A percentile compares a stretch with the other conserved stretches of the same genome.
Conservation (phyloP, 23 red algal genomes). For the Agarophyton chilense region DNA sequence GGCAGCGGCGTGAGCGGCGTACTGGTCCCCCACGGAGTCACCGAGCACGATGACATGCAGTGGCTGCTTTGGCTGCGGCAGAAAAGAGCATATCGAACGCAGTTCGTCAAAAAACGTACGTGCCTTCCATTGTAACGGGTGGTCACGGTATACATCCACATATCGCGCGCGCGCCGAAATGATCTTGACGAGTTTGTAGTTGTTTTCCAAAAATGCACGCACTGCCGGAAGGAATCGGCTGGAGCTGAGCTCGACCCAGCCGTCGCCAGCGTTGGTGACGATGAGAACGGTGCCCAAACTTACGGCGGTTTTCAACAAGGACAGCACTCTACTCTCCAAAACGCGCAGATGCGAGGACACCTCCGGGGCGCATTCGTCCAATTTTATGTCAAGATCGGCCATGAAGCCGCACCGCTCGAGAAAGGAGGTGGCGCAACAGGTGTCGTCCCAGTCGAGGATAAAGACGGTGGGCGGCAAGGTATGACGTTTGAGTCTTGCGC, state of each 20-base stretch:
- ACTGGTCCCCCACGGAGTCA: slow-evolving; percentile 63
- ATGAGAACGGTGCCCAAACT: slow-evolving; percentile 78
- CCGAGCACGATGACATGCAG: slow-evolving; percentile 66
- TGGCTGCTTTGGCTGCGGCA: neutral
- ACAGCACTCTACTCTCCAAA: slow-evolving; percentile 76
- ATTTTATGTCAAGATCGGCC: slow-evolving; percentile 49
- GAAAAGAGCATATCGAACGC: neutral
- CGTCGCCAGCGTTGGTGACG: slow-evolving; percentile 95
- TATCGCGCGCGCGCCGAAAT: slow-evolving; percentile 91
- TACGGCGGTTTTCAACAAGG: slow-evolving; percentile 69
- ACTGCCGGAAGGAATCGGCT: slow-evolving; percentile 90
- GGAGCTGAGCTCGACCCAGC: slow-evolving; percentile 95
- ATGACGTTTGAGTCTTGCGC: neutral
- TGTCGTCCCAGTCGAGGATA: slow-evolving; percentile 81
- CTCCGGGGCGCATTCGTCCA: slow-evolving; percentile 47
- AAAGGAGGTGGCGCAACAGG: slow-evolving; percentile 49
- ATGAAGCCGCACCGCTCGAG: slow-evolving; percentile 61
- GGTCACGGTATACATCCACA: slow-evolving; percentile 64
- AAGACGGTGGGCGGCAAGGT: slow-evolving; percentile 41
- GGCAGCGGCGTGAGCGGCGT: slow-evolving; percentile 63
- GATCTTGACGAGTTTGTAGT: slow-evolving; percentile 66
- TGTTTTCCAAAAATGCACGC: slow-evolving; percentile 64
- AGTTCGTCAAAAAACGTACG: slow-evolving; percentile 86
- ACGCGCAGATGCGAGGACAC: slow-evolving; percentile 22
- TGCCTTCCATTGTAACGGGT: slow-evolving; percentile 93